These are phyloP conservation scores for Chimonanthus salicifolius DNA, from an alignment of 164 flowering plant species.

Conservation along the genomic window DNA sequence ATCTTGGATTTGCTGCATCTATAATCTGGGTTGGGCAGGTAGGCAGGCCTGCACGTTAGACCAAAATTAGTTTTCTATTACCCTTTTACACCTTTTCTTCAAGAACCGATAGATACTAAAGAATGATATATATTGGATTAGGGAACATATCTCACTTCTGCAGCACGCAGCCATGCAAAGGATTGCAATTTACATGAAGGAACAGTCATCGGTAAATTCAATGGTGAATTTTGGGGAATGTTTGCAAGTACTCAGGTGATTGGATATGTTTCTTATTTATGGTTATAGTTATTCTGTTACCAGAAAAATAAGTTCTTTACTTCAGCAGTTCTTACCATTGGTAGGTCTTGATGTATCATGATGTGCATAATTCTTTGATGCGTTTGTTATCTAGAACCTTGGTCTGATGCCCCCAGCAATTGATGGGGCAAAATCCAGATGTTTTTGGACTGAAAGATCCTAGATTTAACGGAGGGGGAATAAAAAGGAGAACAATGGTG, in stretches of 20 bases:
- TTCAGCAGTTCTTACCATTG: not conserved
- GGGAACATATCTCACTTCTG: constrained; percentile 93
- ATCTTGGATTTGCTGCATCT: constrained; percentile 91
- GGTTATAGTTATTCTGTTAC: not conserved
- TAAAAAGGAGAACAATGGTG: too few species aligned
- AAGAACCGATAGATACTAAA: not conserved
- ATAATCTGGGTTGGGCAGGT: constrained; percentile 99
- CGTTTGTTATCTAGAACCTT: not conserved
- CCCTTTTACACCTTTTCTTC: not conserved
- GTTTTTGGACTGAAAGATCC: not conserved
- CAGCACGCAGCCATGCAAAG: constrained; percentile 73
- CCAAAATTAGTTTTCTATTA: not conserved
- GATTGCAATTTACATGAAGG: constrained; percentile 67
- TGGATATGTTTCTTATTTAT: not conserved
- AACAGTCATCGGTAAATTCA: constrained; percentile 76
- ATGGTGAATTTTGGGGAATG: constrained; percentile 92
- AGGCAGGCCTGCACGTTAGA: not conserved
- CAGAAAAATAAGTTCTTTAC: not conserved
- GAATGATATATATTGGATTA: constrained; percentile 19
- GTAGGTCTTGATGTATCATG: not conserved
- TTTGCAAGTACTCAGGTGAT: constrained; percentile 86
- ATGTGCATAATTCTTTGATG: not conserved
- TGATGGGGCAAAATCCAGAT: not conserved
- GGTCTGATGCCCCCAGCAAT: not conserved
- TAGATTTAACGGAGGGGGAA: not conserved